Evolutionary conservation across 768 basidiomycete species (phyloP).

Genomic region (Leccinum longicurvipes): DNA sequence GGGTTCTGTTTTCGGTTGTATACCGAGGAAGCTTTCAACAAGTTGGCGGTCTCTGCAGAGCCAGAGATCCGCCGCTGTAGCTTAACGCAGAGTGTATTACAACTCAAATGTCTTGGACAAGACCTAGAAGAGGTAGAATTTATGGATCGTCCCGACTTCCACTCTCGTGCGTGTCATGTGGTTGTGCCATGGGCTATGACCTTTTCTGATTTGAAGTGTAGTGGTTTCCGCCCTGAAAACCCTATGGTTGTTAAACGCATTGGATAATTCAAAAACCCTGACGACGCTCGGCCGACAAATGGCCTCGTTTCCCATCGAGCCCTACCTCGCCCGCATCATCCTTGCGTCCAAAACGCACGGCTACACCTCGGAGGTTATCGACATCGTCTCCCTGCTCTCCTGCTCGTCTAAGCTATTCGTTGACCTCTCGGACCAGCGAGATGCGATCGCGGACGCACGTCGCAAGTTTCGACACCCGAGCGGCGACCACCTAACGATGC

Average conservation of each 20-base stretch:
- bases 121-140: constrained; percentile 79
- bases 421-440: constrained; percentile 72
- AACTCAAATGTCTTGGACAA: constrained; percentile 81
- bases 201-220: constrained; percentile 22
- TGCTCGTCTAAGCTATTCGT: constrained; percentile 79
- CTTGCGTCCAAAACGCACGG: constrained; percentile 70
- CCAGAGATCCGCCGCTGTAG: constrained; percentile 92
- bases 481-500: constrained; percentile 89
- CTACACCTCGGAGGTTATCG: constrained; percentile 77
- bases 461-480: constrained; percentile 76
- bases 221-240: constrained; percentile 64
- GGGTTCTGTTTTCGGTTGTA: constrained; percentile 93
- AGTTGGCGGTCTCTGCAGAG: constrained; percentile 62
- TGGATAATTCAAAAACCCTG: constrained; percentile 61
- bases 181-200: too few relatives aligned
- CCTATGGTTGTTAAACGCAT: constrained; percentile 77
- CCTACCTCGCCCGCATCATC: constrained; percentile 72
- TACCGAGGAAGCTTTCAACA: constrained; percentile 74
- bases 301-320: constrained; percentile 92
- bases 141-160: constrained; percentile 81
- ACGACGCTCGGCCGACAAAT: constrained; percentile 78
- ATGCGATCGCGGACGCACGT: constrained; percentile 65
- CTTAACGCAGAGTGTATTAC: constrained; percentile 77
- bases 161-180: constrained; percentile 56
- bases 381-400: constrained; percentile 81